Evolutionary conservation across 331 rosid species (phyloP), one percentile per base, ranked within the genome.

Genomic region (Acacia concinna): DNA sequence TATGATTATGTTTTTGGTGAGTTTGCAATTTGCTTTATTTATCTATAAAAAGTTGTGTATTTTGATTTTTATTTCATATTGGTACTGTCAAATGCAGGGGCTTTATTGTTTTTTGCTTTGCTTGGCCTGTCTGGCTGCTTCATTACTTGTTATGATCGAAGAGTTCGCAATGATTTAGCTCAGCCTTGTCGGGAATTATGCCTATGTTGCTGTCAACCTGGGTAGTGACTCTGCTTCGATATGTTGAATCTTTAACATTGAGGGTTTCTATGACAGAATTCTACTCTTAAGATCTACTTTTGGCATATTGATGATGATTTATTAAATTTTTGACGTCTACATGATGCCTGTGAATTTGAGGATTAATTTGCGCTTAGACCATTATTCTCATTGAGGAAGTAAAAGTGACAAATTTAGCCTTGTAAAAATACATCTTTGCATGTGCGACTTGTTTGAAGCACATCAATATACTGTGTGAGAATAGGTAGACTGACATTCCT

Each of bases 181-280:
- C 99, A 91, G 85, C 99, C 99, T 83, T 96, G 99, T 80, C 87
- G 99, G 83, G 99, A 96, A 81, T 89, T 96, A 77, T 96, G 98
- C 79, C 94, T 96, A 70, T 96, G 99, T 86, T 96, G 99, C 88
- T 96, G 99, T 72, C 99, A 93, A 71, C 99, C 99, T 73, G 98
- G 99, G 99, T 96, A 92, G 25, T 78, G 43, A 68, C 79, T 79
- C 72, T 79, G 21, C 70, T 80, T 63, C 69, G 54, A 28, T 59
- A 28, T 17, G 8, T 69, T 82, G 23, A 51, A 79, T 56, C 66
- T 75, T 71, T 73, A 32, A 20, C 34, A 13, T 68, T 32, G 54
- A 52, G 57, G 25, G 57, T 80, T 68, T 44, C 37, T 59, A 69
- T 70, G 25, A 49, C 31, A 37, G 5, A 44, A 67, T 40, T 79